phyloP scores from a whole-genome alignment of 1,139 yeast species.

The Saccharomyces hybrid region DNA sequence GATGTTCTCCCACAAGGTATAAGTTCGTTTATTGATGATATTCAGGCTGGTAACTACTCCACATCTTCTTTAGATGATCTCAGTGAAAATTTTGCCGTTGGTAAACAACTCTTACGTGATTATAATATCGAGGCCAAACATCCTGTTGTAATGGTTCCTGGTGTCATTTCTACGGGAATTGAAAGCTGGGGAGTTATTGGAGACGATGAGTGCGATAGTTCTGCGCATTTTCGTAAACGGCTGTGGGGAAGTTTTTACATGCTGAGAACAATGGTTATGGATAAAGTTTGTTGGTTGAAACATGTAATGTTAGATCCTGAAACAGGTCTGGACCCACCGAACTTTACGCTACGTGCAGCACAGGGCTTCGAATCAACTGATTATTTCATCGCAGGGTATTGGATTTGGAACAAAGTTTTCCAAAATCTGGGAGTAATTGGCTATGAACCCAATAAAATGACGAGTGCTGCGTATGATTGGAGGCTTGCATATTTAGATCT shows the following conservation, averaged over 20 bases:
- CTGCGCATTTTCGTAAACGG: slow-evolving; percentile 78
- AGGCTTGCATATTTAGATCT: slow-evolving; percentile 81
- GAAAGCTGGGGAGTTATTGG: slow-evolving; percentile 87
- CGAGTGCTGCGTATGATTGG: slow-evolving; percentile 94
- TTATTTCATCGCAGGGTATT: slow-evolving; percentile 91
- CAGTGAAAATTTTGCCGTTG: slow-evolving; percentile 84
- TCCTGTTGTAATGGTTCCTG: slow-evolving; percentile 91
- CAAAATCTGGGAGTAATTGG: slow-evolving; percentile 93
- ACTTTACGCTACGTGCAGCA: slow-evolving; percentile 75
- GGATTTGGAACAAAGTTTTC: slow-evolving; percentile 95
- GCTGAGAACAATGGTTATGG: slow-evolving; percentile 86
- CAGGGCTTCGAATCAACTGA: slow-evolving; percentile 97
- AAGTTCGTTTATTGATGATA: slow-evolving; percentile 51
- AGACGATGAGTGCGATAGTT: slow-evolving; percentile 71
- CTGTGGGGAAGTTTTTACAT: slow-evolving; percentile 96
- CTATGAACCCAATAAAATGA: slow-evolving; percentile 85
- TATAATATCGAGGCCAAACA: slow-evolving; percentile 49
- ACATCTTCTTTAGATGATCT: slow-evolving; percentile 37
- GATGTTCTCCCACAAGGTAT: slow-evolving; percentile 61
- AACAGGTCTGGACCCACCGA: slow-evolving; percentile 89
- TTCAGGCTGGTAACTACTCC: slow-evolving; percentile 33
- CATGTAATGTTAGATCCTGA: slow-evolving; percentile 82
- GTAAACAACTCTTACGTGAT: slow-evolving; percentile 50
- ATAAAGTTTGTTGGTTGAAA: slow-evolving; percentile 87
- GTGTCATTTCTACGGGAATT: slow-evolving; percentile 89